These are phyloP conservation scores for Daldinia decipiens DNA, from an alignment of 495 filamentous ascomycete species.

Conservation along the genomic window DNA sequence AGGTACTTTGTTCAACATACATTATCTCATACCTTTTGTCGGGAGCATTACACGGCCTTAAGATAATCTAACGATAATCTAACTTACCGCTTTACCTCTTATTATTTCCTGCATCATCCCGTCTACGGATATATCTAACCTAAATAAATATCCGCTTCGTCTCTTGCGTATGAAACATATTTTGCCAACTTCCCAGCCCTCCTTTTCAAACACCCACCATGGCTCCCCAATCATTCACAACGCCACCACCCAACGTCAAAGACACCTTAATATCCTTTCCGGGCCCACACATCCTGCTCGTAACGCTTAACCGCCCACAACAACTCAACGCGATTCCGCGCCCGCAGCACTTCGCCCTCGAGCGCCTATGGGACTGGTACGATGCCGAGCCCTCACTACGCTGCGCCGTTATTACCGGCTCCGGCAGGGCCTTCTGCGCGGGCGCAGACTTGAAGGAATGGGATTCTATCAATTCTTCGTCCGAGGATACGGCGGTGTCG, in stretches of 20 bases:
- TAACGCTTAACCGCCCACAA: conserved; percentile 69
- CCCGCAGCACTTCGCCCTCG: conserved; percentile 62
- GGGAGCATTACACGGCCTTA: too few species aligned
- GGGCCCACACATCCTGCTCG: conserved; percentile 63
- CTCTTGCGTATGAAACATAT: too few species aligned
- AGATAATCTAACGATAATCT: too few species aligned
- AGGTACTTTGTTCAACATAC: too few species aligned
- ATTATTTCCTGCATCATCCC: too few species aligned
- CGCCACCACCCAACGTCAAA: conserved; percentile 49
- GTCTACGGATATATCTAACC: background rate
- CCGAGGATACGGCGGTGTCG: background rate
- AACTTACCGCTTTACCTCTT: too few species aligned
- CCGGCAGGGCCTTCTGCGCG: conserved; percentile 65
- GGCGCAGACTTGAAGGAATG: conserved; percentile 66
- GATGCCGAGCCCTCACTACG: conserved; percentile 65
- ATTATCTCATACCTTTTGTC: too few species aligned
- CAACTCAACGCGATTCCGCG: conserved; percentile 67
- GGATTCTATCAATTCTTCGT: conserved; percentile 31
- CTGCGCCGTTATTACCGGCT: conserved; percentile 67
- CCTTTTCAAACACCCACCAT: conserved; percentile 10
- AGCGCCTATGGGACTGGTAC: conserved; percentile 66
- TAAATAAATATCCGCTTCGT: background rate
- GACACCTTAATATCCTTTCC: conserved; percentile 65
- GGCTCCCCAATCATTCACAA: conserved; percentile 30
- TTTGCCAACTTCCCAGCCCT: background rate